Base-by-base conservation (phyloP, 1,139 yeast species). In the Sugiyamaella novakii region DNA sequence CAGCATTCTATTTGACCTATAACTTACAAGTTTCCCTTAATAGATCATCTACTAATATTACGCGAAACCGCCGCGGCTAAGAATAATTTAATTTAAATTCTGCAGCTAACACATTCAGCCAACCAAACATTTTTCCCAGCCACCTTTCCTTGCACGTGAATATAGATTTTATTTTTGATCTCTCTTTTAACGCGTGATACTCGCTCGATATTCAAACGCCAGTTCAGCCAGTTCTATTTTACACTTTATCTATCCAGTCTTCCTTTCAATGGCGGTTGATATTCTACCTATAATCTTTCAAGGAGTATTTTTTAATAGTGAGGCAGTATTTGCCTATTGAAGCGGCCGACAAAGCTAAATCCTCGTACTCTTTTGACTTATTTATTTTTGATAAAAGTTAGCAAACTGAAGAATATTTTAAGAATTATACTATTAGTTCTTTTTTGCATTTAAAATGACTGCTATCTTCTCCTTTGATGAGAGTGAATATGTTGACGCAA, bases 381-480 rank as follows among this genome's bases (percentile, higher is more conserved):
- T n/a, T n/a, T n/a, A n/a, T n/a, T n/a, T n/a, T n/a, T n/a, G n/a
- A n/a, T n/a, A n/a, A n/a, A n/a, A n/a, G n/a, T n/a, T n/a, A n/a
- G n/a, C n/a, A 6, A 22, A 22, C 8, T 22, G 25, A 22, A 22
- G 8, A 22, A 22, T 22, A 5, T 22, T 22, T 8, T 22, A 22
- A 5, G 5, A 22, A 6, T 22, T 6, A 5, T 22, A 22, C 25
- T 22, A 22, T 22, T 22, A 22, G 8, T 22, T 6, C 25, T 8
- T 22, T 5, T 15, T 41, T 15, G 42, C 25, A 36, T 14, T 14
- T n/a, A 8, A 7, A 24, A 62, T 62, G 66, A 56, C 62, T 10
- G 60, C 64, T 12, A 59, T 62, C 21, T 62, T 62, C 52, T 53
- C 63, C 8, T 62, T 62, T 49, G 66, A 62, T 43, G 63, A 61